Percentiles rank a stretch among this genome's conserved stretches.
These are phyloP conservation scores for Calonectria naviculata DNA, from an alignment of 2,329 filamentous ascomycete species.

Conservation along the genomic window DNA sequence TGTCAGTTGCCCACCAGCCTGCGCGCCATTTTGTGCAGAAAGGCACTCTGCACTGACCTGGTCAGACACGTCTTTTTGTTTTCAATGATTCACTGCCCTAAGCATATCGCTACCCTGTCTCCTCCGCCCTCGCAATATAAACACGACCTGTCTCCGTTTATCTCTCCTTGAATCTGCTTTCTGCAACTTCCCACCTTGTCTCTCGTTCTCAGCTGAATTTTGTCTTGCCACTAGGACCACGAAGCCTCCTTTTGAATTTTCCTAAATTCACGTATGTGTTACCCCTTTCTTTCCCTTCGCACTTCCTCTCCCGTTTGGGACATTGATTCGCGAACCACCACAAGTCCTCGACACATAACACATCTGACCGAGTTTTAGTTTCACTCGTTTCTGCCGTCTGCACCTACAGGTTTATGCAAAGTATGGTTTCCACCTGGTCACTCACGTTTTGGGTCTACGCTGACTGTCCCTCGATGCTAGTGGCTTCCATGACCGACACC, in stretches of 20 bases:
- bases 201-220: slow-evolving; percentile 20
- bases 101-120: background rate
- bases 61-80: slow-evolving; percentile 2
- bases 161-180: slow-evolving; percentile 5
- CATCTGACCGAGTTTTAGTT: slow-evolving; percentile 26
- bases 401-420: slow-evolving; percentile 24
- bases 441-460: background rate
- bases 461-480: slow-evolving; percentile 35
- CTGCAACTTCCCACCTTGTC: slow-evolving; percentile 22
- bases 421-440: slow-evolving; percentile 19
- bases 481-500: slow-evolving; percentile 42
- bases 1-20: slow-evolving; percentile 17
- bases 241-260: background rate
- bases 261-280: background rate
- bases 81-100: slow-evolving; percentile 32
- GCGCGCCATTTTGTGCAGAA: background rate
- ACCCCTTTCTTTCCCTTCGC: background rate
- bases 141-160: slow-evolving; percentile 20
- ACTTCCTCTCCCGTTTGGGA: background rate
- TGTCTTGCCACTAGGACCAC: slow-evolving; percentile 20
- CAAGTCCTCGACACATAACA: background rate
- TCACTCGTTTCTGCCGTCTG: slow-evolving; percentile 30
- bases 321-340: background rate
- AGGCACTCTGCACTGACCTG: background rate
- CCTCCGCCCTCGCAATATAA: background rate